A percentile compares a stretch with the other conserved stretches of the same genome.
Conservation (phyloP, 2,329 filamentous ascomycete species). For the Phialocephala sp. region DNA sequence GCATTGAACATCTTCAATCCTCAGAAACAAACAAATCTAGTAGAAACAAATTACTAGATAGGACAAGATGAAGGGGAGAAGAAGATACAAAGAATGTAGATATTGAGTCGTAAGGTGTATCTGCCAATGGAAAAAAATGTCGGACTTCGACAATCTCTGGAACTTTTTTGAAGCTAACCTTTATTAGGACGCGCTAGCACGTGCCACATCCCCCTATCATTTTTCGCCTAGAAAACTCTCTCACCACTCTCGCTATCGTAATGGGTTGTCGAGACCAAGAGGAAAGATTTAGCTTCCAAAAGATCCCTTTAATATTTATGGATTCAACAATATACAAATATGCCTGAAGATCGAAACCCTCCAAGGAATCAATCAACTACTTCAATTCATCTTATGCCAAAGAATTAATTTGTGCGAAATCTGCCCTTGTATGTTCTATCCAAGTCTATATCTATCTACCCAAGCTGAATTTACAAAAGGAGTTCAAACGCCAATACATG, state of each 20-base stretch:
- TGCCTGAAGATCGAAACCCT: neutral
- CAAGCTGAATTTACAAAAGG: neutral
- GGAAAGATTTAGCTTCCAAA: neutral
- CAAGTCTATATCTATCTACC: conserved; percentile 3
- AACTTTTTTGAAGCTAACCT: conserved; percentile 20
- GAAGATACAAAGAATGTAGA: conserved; percentile 26
- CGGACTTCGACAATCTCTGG: conserved; percentile 10
- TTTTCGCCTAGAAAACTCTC: neutral
- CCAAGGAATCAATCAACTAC: neutral
- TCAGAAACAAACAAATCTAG: conserved; percentile 20
- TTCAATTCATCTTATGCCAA: neutral
- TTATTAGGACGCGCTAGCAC: conserved; percentile 15
- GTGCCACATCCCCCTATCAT: conserved; percentile 10
- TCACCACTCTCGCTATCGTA: neutral
- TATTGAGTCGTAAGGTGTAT: conserved; percentile 8
- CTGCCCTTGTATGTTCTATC: neutral
- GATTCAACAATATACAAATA: neutral
- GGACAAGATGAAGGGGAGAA: conserved; percentile 21
- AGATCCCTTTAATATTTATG: neutral
- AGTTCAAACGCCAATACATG: conserved; percentile 12
- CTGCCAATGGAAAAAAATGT: conserved; percentile 5
- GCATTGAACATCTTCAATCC: conserved; percentile 40
- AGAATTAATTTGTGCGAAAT: neutral
- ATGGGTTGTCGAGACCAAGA: neutral
- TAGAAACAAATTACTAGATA: conserved; percentile 25